These are phyloP conservation scores for Vitis labrusca DNA, from an alignment of 164 flowering plant genomes.

Conservation along the genomic window DNA sequence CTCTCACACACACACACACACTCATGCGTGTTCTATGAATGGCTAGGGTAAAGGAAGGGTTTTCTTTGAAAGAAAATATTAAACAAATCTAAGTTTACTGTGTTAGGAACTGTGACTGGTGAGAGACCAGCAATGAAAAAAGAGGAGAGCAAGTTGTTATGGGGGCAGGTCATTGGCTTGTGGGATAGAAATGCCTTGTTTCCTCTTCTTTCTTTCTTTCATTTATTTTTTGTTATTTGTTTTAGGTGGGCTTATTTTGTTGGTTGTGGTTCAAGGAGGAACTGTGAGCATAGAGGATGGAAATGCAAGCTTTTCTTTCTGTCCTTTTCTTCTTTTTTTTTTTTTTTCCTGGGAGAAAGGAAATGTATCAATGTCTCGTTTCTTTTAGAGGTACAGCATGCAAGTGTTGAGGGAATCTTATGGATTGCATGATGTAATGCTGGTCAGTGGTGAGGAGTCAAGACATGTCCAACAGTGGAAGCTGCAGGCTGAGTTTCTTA, in stretches of 20 bases:
- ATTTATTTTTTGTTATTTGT: no score
- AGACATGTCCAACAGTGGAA: constrained; percentile 16
- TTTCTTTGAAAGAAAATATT: no score
- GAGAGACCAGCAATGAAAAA: no score
- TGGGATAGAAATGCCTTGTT: background rate
- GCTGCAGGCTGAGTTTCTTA: constrained; percentile 14
- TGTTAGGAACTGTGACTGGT: no score
- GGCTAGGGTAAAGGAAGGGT: no score
- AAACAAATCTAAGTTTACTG: no score
- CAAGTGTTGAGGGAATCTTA: constrained; percentile 5
- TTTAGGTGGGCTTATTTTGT: no score
- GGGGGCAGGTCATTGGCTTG: background rate
- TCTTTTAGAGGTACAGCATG: constrained; percentile 1
- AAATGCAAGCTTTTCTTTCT: background rate
- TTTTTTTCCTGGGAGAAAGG: background rate
- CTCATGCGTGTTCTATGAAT: no score
- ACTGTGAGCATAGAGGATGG: background rate
- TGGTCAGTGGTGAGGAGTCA: constrained; percentile 1
- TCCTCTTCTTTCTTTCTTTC: no score
- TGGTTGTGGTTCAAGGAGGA: no score
- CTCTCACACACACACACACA: no score
- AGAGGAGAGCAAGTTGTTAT: no score
- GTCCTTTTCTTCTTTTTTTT: background rate
- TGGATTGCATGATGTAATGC: constrained; percentile 10
- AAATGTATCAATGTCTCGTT: background rate